Percentiles rank a stretch among this genome's conserved stretches.
phyloP scores from a whole-genome alignment of 2,329 filamentous ascomycete species.

The Nemania abortiva region DNA sequence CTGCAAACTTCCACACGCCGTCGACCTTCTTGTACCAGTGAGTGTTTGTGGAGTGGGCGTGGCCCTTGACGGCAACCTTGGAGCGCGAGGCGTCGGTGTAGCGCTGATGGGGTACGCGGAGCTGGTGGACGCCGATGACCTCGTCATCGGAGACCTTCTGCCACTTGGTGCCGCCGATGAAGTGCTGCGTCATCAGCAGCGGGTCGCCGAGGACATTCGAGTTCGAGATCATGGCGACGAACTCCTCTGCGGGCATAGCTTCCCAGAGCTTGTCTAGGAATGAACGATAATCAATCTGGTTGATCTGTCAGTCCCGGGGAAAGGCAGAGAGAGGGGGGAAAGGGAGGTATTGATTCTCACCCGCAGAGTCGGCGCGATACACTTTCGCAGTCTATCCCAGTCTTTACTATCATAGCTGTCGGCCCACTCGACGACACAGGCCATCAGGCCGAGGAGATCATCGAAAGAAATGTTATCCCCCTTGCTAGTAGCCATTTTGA shows the following conservation, averaged over 20 bases:
- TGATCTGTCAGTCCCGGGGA: slow-evolving; percentile 13
- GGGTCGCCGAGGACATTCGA: slow-evolving; percentile 70
- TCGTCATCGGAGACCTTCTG: slow-evolving; percentile 68
- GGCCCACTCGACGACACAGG: slow-evolving; percentile 66
- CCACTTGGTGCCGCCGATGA: slow-evolving; percentile 71
- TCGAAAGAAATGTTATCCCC: slow-evolving; percentile 45
- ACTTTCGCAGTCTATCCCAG: slow-evolving; percentile 68
- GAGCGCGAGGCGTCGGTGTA: slow-evolving; percentile 64
- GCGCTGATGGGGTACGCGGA: slow-evolving; percentile 72
- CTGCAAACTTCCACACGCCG: slow-evolving; percentile 73
- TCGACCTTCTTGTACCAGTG: slow-evolving; percentile 69
- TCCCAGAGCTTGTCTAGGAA: slow-evolving; percentile 72
- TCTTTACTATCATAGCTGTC: slow-evolving; percentile 75
- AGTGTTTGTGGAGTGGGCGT: slow-evolving; percentile 68
- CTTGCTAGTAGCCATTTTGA: slow-evolving; percentile 32
- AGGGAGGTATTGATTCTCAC: slow-evolving; percentile 49
- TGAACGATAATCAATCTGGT: slow-evolving; percentile 76
- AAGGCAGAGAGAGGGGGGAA: not conserved
- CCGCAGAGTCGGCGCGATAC: slow-evolving; percentile 71
- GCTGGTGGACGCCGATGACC: slow-evolving; percentile 70
- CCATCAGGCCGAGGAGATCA: slow-evolving; percentile 50
- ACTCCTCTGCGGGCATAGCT: slow-evolving; percentile 71
- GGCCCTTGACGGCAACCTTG: slow-evolving; percentile 68
- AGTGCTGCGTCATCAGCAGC: slow-evolving; percentile 73
- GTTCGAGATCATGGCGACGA: slow-evolving; percentile 69